These are phyloP conservation scores for Thalassiosira exigua DNA, from an alignment of 352 stramenopile species.

Conservation along the genomic window DNA sequence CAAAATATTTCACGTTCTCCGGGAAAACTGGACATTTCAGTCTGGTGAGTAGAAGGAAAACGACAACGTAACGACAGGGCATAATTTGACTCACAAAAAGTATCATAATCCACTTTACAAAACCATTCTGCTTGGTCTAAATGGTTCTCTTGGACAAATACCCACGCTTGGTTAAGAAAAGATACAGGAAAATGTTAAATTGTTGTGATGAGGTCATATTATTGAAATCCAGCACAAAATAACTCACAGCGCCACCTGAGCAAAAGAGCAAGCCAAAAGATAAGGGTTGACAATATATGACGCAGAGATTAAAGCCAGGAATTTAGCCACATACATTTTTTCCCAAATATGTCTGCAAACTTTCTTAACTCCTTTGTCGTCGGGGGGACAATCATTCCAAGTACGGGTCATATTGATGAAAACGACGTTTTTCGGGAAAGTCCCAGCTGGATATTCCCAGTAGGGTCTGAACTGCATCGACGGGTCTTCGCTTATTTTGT, in stretches of 20 bases:
- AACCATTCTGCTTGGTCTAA: conserved; percentile 57
- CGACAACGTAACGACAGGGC: too few relatives aligned
- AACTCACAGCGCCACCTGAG: conserved; percentile 39
- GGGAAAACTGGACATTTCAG: too few relatives aligned
- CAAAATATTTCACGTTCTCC: conserved; percentile 58
- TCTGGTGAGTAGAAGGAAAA: too few relatives aligned
- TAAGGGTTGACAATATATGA: too few relatives aligned
- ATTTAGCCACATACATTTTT: conserved; percentile 55
- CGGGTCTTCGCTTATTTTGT: conserved; percentile 46
- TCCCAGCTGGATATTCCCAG: conserved; percentile 41
- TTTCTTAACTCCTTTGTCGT: conserved; percentile 15
- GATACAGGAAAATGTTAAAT: too few relatives aligned
- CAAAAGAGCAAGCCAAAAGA: too few relatives aligned
- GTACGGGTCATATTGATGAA: conserved; percentile 62
- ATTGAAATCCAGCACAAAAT: too few relatives aligned
- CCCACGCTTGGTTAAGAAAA: too few relatives aligned
- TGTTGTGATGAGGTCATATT: too few relatives aligned
- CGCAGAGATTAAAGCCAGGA: too few relatives aligned
- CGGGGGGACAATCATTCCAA: conserved; percentile 41
- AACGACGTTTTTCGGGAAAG: conserved; percentile 49
- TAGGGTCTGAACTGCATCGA: conserved; percentile 39
- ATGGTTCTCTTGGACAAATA: conserved; percentile 57
- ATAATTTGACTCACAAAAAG: too few relatives aligned
- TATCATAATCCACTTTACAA: conserved; percentile 62
- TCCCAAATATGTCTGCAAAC: conserved; percentile 64